These are phyloP conservation scores for Curvularia spicifera DNA, from an alignment of 2,329 filamentous ascomycete species.

Conservation along the genomic window DNA sequence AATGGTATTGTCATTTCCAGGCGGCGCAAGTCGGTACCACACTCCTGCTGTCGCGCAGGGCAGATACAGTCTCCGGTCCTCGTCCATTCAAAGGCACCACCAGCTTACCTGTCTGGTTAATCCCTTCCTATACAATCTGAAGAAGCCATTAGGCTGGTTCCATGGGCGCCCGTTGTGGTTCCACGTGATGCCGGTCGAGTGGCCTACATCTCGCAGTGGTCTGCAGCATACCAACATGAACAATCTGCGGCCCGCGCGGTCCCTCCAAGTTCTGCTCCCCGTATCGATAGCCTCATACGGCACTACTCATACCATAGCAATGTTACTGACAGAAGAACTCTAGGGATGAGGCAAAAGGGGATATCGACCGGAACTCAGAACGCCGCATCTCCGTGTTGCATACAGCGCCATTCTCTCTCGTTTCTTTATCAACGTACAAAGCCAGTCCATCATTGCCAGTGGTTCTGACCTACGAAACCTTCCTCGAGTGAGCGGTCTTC, in stretches of 20 bases:
- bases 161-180: neutral
- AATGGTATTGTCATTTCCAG: conserved; percentile 3
- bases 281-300: conserved; percentile 10
- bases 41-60: conserved; percentile 2
- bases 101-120: conserved; percentile 5
- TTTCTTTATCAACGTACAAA: conserved; percentile 15
- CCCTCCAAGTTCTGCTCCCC: conserved; percentile 11
- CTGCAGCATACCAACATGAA: conserved; percentile 23
- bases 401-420: conserved; percentile 7
- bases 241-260: conserved; percentile 17
- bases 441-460: conserved; percentile 66
- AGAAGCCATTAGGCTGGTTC: conserved; percentile 6
- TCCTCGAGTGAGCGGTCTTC: conserved; percentile 95
- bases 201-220: conserved; percentile 15
- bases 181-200: conserved; percentile 9
- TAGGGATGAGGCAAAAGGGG: conserved; percentile 10
- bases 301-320: conserved; percentile 16
- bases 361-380: conserved; percentile 18
- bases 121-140: conserved; percentile 4
- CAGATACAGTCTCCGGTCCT: neutral
- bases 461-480: conserved; percentile 75
- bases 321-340: conserved; percentile 12
- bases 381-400: conserved; percentile 11
- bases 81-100: conserved; percentile 1
- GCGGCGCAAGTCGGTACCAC: conserved; percentile 1